phyloP scores from a whole-genome alignment of 495 filamentous ascomycete species.

The Neurospora sp. region DNA sequence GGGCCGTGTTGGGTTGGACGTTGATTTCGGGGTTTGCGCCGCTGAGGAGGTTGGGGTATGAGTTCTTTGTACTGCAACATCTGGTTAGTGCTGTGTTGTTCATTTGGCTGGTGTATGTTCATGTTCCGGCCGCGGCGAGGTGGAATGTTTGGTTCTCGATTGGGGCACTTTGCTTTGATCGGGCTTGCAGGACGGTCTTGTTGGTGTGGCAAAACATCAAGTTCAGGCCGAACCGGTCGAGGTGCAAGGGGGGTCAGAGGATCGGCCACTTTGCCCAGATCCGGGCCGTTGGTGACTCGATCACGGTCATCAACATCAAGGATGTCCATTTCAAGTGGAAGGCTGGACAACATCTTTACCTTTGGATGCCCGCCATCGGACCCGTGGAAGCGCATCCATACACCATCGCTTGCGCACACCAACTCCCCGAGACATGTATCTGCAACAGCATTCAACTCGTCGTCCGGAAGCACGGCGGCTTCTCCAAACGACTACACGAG shows the following conservation, averaged over 20 bases:
- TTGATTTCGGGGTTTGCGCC: constrained; percentile 58
- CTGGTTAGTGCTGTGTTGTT: constrained; percentile 57
- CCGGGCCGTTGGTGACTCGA: constrained; percentile 47
- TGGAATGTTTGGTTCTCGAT: constrained; percentile 67
- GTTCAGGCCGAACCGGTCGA: constrained; percentile 23
- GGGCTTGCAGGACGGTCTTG: constrained; percentile 40
- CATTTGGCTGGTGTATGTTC: constrained; percentile 53
- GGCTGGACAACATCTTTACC: constrained; percentile 69
- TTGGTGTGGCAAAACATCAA: constrained; percentile 57
- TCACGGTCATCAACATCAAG: constrained; percentile 59
- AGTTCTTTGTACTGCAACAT: constrained; percentile 77
- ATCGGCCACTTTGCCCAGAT: constrained; percentile 53
- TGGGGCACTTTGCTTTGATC: constrained; percentile 60
- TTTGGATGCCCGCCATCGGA: constrained; percentile 59
- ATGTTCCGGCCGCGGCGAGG: constrained; percentile 47
- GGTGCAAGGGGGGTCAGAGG: constrained; percentile 29
- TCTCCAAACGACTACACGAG: constrained; percentile 55
- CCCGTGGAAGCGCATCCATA: constrained; percentile 72
- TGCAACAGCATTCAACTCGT: constrained; percentile 61
- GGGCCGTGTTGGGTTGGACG: constrained; percentile 64
- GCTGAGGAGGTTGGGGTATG: constrained; percentile 58
- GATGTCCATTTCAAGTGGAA: constrained; percentile 62
- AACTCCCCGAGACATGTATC: constrained; percentile 33
- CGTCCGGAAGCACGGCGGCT: constrained; percentile 60
- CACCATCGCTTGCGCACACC: constrained; percentile 53